Conservation (phyloP, 495 filamentous ascomycete genomes). For the Oidiodendron maius region DNA sequence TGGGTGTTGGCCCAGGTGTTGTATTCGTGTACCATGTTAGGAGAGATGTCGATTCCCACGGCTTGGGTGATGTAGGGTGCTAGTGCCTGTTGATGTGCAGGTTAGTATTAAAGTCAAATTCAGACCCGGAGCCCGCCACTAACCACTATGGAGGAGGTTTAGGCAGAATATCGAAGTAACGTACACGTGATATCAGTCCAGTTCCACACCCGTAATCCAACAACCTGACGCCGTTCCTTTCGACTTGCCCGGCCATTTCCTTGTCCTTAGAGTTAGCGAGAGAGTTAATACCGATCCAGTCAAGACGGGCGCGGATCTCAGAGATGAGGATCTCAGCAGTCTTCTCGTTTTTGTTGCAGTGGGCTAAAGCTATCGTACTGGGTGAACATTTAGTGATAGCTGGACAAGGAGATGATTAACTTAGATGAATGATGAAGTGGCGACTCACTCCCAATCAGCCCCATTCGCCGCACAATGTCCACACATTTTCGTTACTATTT, state of each 20-base stretch:
- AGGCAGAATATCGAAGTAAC: too few relatives aligned
- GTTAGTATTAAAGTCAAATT: too few relatives aligned
- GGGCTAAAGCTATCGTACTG: neutral
- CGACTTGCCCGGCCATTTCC: neutral
- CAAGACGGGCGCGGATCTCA: neutral
- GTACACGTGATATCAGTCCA: too few relatives aligned
- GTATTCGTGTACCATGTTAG: conserved; percentile 21
- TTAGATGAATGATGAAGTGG: too few relatives aligned
- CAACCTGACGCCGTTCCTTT: neutral
- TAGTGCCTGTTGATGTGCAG: too few relatives aligned
- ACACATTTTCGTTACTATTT: too few relatives aligned
- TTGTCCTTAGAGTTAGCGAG: too few relatives aligned
- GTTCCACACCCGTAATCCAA: conserved; percentile 1
- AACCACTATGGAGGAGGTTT: too few relatives aligned
- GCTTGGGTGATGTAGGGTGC: conserved; percentile 20
- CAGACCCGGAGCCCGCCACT: too few relatives aligned
- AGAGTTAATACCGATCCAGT: neutral
- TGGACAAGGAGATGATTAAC: too few relatives aligned
- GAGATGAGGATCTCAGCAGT: neutral
- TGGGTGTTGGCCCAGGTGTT: conserved; percentile 18
- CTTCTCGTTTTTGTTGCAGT: neutral
- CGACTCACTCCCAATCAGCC: too few relatives aligned
- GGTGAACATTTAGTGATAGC: neutral
- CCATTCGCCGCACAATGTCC: too few relatives aligned
- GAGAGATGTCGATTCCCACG: conserved; percentile 22